Evolutionary conservation across 768 basidiomycete genomes (phyloP), one percentile per base, ranked within the genome.

Genomic region (Suillus alpinus): DNA sequence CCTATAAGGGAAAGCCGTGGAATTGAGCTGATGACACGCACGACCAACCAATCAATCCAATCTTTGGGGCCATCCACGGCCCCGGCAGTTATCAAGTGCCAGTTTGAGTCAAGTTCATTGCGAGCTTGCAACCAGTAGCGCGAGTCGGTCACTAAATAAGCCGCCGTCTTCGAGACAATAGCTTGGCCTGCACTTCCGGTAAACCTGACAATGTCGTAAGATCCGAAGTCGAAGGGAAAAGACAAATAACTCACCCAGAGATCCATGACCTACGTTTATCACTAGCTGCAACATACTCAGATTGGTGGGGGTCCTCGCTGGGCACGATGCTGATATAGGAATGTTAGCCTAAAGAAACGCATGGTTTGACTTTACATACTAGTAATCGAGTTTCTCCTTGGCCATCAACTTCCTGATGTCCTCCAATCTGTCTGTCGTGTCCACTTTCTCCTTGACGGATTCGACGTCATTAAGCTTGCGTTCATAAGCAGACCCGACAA

Each of bases 51-150:
- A 37, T 91, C 89, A 37, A 87, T 80, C 92, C 92, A 94, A 67
- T 88, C 86, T 66, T 82, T 85, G 2, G 87, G 85, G 3, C 77
- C 82, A 55, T 79, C 79, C 13, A 71, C 55, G 4, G 76, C 69
- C 13, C 84, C 93, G 12, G 85, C 84, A 49, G 76, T 76, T 36
- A 93, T 77, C 23, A 93, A 57, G 16, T 77, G 76, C 94, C 94
- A 96, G 68, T 92, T 88, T 5, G 71, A 43, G 73, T 94, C 91
- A 31, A 91, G 71, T 63, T 93, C 83, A 4, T 81, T 78, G 8
- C 79, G 78, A 18, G 92, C 91, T 75, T 94, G 92, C 1, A 86
- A 66, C 89, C 91, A 94, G 68, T 94, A 94, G 14, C 91, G 83
- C 10, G 92, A 88, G 71, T 94, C 92, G 20, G 86, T 86, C 63